Base-by-base conservation (phyloP, 2,329 filamentous ascomycete species). In the Diaporthe ampelina region DNA sequence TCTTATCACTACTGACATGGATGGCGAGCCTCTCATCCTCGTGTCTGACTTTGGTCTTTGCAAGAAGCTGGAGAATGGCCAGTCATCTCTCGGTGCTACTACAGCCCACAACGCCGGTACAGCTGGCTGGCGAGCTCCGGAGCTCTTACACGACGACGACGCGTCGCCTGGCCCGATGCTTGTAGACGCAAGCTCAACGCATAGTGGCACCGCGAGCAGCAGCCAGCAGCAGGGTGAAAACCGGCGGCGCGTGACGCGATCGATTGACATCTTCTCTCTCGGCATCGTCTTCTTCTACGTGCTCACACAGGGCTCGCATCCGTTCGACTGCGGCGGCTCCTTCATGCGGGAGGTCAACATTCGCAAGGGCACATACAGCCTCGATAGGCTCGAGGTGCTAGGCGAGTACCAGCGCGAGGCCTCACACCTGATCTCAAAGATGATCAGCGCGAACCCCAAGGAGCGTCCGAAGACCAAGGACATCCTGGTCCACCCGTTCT, bases 211-310 rank as follows among this genome's bases (percentile, higher is more conserved):
- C 19, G 89, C 89, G 19, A 86, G 88, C n/a, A 85, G 88, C n/a
- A 91, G 91, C 78, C 72, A 48, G 19, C 72, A 45, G n/a, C 72
- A 76, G 48, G 73, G 73, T 5, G 70, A 73, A 9, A 72, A 76
- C 35, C 72, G 74, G 9, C 92, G 95, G 74, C 94, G 97, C 69
- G 96, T 97, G 9, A 99, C 97, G 59, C 93, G 97, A 59, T 94
- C 97, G 11, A 98, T 98, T 76, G 97, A 99, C 81, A 98, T 99
- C 35, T 99, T 99, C 85, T 98, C 95, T 0, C 89, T 99, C 48
- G 97, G 97, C 1, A 93, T 98, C 70, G 95, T 99, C n/a, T 99
- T 98, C 86, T 98, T 95, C 85, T 99, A 98, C 82, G 95, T 98
- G n/a, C 88, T 99, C 75, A 98, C 96, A 1, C 94, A 95, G 76